phyloP scores from a whole-genome alignment of 441 rosid genomes.

The Pelargonium myrrhifolium region DNA sequence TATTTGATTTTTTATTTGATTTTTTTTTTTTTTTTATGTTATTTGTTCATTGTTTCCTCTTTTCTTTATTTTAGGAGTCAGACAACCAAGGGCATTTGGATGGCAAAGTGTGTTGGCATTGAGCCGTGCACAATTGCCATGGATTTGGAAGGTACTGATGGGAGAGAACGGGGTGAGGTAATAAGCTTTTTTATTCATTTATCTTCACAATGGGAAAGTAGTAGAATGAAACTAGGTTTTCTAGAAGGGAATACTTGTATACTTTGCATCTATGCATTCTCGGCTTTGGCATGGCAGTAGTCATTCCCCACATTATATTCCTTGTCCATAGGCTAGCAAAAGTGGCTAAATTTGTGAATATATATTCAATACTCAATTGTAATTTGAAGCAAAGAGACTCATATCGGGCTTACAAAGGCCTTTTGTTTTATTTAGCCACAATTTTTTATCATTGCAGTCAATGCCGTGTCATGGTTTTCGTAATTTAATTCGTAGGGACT shows the following conservation, averaged over 20 bases:
- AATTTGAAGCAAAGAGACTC: not conserved
- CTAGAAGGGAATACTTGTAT: not conserved
- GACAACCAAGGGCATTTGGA: conserved; percentile 93
- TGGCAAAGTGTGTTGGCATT: conserved; percentile 64
- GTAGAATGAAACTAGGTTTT: not conserved
- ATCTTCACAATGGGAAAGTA: not conserved
- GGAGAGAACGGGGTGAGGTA: conserved; percentile 96
- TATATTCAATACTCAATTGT: not conserved
- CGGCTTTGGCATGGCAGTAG: not conserved
- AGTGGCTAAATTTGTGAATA: not conserved
- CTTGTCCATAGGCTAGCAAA: not conserved
- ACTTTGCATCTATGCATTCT: not conserved
- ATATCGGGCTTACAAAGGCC: not conserved
- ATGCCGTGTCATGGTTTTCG: not conserved
- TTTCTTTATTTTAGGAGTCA: conserved; percentile 52
- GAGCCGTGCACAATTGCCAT: conserved; percentile 76
- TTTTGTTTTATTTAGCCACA: not conserved
- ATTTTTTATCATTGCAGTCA: not conserved
- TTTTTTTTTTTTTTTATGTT: not conserved
- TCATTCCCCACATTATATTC: not conserved
- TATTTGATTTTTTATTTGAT: not conserved
- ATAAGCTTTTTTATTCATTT: not conserved
- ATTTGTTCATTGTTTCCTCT: not conserved
- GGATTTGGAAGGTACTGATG: conserved; percentile 97
- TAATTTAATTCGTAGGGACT: not conserved